Percentiles rank a stretch among this genome's conserved stretches.
Conservation (phyloP, 805 yeast genomes). For the Candida germanica region DNA sequence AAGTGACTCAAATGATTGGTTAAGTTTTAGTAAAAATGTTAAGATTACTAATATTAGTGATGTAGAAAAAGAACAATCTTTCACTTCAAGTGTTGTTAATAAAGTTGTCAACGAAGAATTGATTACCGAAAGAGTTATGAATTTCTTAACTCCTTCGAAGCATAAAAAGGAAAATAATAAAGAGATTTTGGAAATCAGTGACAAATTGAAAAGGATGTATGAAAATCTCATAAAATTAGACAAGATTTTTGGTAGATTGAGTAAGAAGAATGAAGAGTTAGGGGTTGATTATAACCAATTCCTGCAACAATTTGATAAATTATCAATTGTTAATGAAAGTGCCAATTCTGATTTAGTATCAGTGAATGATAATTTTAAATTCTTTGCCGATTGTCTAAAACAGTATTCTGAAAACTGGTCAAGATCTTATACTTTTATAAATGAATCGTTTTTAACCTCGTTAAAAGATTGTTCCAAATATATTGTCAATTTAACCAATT, state of each 20-base stretch:
- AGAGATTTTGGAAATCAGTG: constrained; percentile 58
- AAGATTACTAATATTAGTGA: constrained; percentile 30
- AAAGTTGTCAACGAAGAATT: constrained; percentile 62
- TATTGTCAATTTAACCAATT: constrained; percentile 42
- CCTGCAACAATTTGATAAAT: constrained; percentile 62
- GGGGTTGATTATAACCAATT: constrained; percentile 71
- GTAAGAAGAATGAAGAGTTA: constrained; percentile 69
- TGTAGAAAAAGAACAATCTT: constrained; percentile 14
- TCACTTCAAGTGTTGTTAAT: constrained; percentile 27
- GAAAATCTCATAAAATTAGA: constrained; percentile 80
- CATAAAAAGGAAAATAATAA: constrained; percentile 75
- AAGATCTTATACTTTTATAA: constrained; percentile 49
- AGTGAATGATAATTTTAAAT: constrained; percentile 25
- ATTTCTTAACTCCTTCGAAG: constrained; percentile 75
- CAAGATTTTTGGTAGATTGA: constrained; percentile 67
- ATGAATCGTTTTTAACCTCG: constrained; percentile 77
- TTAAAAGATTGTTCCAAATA: constrained; percentile 84
- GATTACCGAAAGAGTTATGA: constrained; percentile 87
- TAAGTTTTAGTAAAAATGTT: constrained; percentile 57
- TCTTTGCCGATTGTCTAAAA: constrained; percentile 37
- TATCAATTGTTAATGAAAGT: constrained; percentile 46
- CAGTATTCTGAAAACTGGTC: constrained; percentile 40
- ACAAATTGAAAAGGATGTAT: constrained; percentile 77
- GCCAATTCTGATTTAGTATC: constrained; percentile 7
- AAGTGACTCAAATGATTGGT: constrained; percentile 70